A percentile compares a stretch with the other conserved stretches of the same genome.
Conservation (phyloP, 805 yeast genomes). For the Helenozyma rhizophorensis region DNA sequence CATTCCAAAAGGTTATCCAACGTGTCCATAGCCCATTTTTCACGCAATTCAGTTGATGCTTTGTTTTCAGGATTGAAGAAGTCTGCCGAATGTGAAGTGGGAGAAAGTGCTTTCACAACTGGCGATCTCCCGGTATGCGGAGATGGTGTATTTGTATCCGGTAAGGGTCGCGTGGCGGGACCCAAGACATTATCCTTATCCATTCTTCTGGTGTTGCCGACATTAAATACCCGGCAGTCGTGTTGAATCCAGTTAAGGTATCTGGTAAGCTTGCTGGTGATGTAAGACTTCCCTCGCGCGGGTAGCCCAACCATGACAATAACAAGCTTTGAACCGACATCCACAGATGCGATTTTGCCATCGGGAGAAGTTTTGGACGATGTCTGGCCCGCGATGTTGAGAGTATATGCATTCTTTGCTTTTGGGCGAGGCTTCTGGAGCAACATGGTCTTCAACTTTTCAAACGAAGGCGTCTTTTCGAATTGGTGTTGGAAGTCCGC, state of each 20-base stretch:
- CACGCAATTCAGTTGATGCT: slow-evolving; percentile 62
- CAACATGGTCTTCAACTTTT: slow-evolving; percentile 32
- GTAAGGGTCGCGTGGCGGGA: slow-evolving; percentile 62
- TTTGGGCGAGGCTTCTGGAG: slow-evolving; percentile 35
- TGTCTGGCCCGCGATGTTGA: slow-evolving; percentile 91
- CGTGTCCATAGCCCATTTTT: slow-evolving; percentile 96
- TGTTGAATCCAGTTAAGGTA: slow-evolving; percentile 94
- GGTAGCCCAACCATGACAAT: slow-evolving; percentile 97
- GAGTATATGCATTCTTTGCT: slow-evolving; percentile 67
- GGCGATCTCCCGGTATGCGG: slow-evolving; percentile 15
- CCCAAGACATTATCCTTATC: slow-evolving; percentile 52
- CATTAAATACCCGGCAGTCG: slow-evolving; percentile 86
- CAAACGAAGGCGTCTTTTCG: slow-evolving; percentile 39
- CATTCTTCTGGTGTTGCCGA: slow-evolving; percentile 88
- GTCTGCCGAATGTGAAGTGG: slow-evolving; percentile 61
- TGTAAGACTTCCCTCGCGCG: slow-evolving; percentile 91
- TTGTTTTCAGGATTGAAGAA: slow-evolving; percentile 82
- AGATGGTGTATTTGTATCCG: slow-evolving; percentile 38
- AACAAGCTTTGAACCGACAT: slow-evolving; percentile 69
- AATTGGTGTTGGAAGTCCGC: slow-evolving; percentile 31
- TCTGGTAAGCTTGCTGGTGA: slow-evolving; percentile 85
- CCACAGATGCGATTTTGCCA: slow-evolving; percentile 58
- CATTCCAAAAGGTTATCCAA: slow-evolving; percentile 79
- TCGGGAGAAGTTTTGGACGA: slow-evolving; percentile 76
- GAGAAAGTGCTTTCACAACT: slow-evolving; percentile 16